Percentiles rank a stretch among this genome's conserved stretches.
Evolutionary conservation across 257 asterid species (phyloP).

Genomic region (Solanum phureja): DNA sequence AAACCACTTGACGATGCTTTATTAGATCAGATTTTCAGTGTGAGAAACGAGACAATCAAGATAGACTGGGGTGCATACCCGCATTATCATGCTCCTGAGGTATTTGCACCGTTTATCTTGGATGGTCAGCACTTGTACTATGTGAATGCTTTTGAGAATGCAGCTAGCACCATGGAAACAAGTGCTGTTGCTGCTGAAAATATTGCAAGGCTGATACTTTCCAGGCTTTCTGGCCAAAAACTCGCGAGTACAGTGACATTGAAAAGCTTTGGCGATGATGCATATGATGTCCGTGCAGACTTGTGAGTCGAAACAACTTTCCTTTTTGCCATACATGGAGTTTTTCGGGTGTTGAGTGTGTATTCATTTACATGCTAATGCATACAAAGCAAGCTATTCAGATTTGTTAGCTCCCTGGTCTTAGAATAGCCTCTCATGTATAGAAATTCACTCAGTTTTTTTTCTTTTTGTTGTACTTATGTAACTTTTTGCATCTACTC

Average conservation of each 20-base stretch:
- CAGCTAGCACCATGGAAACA: conserved; percentile 95
- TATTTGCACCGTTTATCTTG: conserved; percentile 63
- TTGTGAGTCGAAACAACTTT: conserved; percentile 20
- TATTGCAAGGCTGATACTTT: conserved; percentile 79
- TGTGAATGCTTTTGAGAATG: conserved; percentile 92
- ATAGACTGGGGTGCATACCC: conserved; percentile 96
- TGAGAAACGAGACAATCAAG: conserved; percentile 61
- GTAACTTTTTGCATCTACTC: neutral
- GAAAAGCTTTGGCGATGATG: conserved; percentile 28
- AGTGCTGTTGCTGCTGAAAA: conserved; percentile 98
- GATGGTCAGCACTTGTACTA: conserved; percentile 73
- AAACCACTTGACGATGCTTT: conserved; percentile 49
- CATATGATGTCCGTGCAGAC: conserved; percentile 34
- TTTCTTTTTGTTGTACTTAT: neutral
- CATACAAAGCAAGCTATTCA: neutral
- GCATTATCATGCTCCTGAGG: conserved; percentile 81
- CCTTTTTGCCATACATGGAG: neutral
- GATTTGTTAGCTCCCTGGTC: neutral
- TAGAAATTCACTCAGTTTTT: neutral
- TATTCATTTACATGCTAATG: neutral
- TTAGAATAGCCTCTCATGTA: neutral
- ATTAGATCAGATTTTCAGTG: conserved; percentile 65
- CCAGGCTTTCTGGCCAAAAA: conserved; percentile 33
- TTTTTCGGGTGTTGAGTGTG: neutral
- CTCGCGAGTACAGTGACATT: conserved; percentile 16